Evolutionary conservation across 148 eudicot genomes (phyloP), one percentile per base, ranked within the genome.

Genomic region (Vaccinium myrtillus): DNA sequence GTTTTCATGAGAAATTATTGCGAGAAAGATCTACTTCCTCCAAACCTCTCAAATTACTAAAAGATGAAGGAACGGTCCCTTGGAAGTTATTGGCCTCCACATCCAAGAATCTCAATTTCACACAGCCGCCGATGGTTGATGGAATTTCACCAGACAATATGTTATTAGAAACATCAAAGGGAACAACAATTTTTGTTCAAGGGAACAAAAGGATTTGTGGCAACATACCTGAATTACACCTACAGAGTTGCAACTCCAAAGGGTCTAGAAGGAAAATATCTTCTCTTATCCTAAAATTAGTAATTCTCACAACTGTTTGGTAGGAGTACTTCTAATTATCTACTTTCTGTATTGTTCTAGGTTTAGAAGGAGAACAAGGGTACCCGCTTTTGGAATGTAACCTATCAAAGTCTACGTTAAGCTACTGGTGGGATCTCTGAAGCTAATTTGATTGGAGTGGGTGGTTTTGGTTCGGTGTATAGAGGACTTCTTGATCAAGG

Each of bases 1-100:
- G 46, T 19, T 63, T 8, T 3, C 83, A 75, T 32, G 83, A 32
- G 11, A 81, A 63, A 27, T 63, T 81, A 81, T 81, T 81, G 16
- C 23, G 54, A 6, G 83, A 81, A 9, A 81, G 75, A 23, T 81
- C 83, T 16, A 13, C 18, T 2, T 39, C n/a, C 19, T 6, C 2
- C 4, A 81, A 61, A 1, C 83, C 83, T 63, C 61, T 81, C 67
- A 81, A 81, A 6, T 12, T 32, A 43, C 25, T 19, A 48, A 81
- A 63, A 81, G 51, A 49, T 49, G 83, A 36, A 21, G 61, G 61
- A 56, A 56, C 15, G 61, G 15, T 16, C 4, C 61, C 61, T 12
- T 56, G 61, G 61, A 56, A 56, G 19, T 12, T 12, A 4, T 56
- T 56, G 61, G 1, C 19, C 61, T 16, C 61, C 61, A 56, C 15